Base-by-base conservation (phyloP, 2,329 filamentous ascomycete genomes). In the Leptographium flavum region DNA sequence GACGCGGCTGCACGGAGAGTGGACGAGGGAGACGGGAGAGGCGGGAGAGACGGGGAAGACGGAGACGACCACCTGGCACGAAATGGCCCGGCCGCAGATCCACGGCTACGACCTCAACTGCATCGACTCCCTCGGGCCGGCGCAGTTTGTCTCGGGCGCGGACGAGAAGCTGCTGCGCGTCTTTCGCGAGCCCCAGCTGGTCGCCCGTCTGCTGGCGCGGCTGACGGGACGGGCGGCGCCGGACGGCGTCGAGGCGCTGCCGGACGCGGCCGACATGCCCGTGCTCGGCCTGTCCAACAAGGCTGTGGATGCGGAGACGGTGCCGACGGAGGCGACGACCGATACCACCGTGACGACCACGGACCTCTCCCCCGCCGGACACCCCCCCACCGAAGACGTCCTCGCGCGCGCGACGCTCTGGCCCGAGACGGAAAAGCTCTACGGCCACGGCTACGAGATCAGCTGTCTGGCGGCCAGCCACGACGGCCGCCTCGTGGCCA, bases 101-200 rank as follows among this genome's bases (percentile, higher is more conserved):
- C 92, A 98, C 60, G 92, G 92, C 32, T 98, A 98, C 60, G 90
- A 98, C 60, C 73, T 98, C 45, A 98, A 96, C 67, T 96, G 92
- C 60, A 80, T 96, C 51, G 83, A 87, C 56, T 74, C 79, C 0
- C 69, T 95, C 5, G 79, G 77, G 8, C 63, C 74, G 8, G 72
- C 76, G 8, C 82, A 81, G 53, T 98, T 98, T 58, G 82, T 96
- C 21, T 94, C 88, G 3, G 92, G 92, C 7, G 92, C 92, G 3
- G 92, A 98, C 53, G 92, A 98, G 67, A 98, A 98, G 64, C 76
- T 98, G n/a, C 76, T 98, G 60, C 82, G 92, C 22, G 90, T 98
- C 2, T 98, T 98, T 62, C 81, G 83, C 56, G 81, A 94, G 63
- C 92, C 92, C 6, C 83, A 79, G 58, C 82, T 83, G 5, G 84